A percentile compares a stretch with the other conserved stretches of the same genome.
Conservation (phyloP, 352 stramenopile genomes). For the Phytopythium sindhum region DNA sequence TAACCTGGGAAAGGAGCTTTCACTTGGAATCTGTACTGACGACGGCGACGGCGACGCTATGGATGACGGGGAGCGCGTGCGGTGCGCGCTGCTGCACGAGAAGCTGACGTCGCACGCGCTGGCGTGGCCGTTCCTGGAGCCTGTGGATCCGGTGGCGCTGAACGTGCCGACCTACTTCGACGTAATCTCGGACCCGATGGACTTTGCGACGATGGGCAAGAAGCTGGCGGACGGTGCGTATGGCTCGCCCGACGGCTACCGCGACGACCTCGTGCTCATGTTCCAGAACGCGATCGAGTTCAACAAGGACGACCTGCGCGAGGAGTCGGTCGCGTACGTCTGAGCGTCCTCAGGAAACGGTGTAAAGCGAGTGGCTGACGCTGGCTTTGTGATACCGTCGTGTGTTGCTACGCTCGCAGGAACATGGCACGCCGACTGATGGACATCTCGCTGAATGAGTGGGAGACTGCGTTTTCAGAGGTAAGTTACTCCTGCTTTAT, state of each 20-base stretch:
- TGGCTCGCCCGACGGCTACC: constrained; percentile 46
- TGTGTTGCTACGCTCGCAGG: constrained; percentile 17
- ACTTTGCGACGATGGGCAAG: constrained; percentile 92
- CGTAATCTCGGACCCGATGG: constrained; percentile 96
- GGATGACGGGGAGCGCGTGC: constrained; percentile 6
- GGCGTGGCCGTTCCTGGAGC: constrained; percentile 89
- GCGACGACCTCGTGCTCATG: constrained; percentile 75
- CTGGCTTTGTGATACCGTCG: too few species aligned
- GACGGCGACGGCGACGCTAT: background rate
- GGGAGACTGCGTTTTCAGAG: constrained; percentile 60
- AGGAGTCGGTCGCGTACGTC: constrained; percentile 69
- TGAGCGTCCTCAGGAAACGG: too few species aligned
- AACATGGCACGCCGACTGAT: constrained; percentile 70
- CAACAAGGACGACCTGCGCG: constrained; percentile 74
- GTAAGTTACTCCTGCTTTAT: constrained; percentile 5
- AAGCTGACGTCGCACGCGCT: constrained; percentile 57
- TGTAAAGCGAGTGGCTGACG: background rate
- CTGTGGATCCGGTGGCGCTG: constrained; percentile 93
- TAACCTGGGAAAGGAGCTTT: too few species aligned
- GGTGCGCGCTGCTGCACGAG: constrained; percentile 57
- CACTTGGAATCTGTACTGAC: too few species aligned
- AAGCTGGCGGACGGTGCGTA: constrained; percentile 72
- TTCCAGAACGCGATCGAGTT: constrained; percentile 87
- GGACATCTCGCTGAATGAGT: constrained; percentile 35
- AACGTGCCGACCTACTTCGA: constrained; percentile 93